Percentiles rank a stretch among this genome's conserved stretches.
Conservation (phyloP, 805 yeast genomes). For the Vanderwaltozyma verrucispora region DNA sequence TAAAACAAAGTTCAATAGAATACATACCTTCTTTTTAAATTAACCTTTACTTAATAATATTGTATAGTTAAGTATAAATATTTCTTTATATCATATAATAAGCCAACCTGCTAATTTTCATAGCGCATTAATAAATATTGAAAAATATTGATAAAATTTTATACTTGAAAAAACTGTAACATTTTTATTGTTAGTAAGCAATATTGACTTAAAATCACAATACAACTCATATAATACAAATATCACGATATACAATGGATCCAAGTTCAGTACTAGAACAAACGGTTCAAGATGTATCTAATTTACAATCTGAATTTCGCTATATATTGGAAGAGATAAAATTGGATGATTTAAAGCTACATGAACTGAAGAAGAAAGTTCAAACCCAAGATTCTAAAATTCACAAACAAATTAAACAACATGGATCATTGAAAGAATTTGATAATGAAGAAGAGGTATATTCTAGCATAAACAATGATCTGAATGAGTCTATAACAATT, state of each 20-base stretch:
- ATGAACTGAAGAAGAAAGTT: constrained; percentile 56
- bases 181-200: too few species aligned
- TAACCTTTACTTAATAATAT: too few species aligned
- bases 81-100: too few species aligned
- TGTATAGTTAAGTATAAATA: too few species aligned
- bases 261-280: constrained; percentile 78
- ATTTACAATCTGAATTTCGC: constrained; percentile 78
- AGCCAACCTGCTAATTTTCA: too few species aligned
- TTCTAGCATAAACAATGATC: constrained; percentile 58
- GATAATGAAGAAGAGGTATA: constrained; percentile 68
- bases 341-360: constrained; percentile 52
- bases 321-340: constrained; percentile 72
- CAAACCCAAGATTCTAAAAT: constrained; percentile 67
- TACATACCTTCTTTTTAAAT: too few species aligned
- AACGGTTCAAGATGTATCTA: constrained; percentile 62
- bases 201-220: too few species aligned
- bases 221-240: too few species aligned
- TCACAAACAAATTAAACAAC: constrained; percentile 70
- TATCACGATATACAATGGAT: constrained; percentile 45
- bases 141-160: too few species aligned
- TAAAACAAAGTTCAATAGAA: too few species aligned
- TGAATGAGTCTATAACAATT: constrained; percentile 44
- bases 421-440: constrained; percentile 71
- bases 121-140: too few species aligned
- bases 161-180: too few species aligned